Evolutionary conservation across 495 filamentous ascomycete genomes (phyloP).

Genomic region (Penicillium diatomitis): DNA sequence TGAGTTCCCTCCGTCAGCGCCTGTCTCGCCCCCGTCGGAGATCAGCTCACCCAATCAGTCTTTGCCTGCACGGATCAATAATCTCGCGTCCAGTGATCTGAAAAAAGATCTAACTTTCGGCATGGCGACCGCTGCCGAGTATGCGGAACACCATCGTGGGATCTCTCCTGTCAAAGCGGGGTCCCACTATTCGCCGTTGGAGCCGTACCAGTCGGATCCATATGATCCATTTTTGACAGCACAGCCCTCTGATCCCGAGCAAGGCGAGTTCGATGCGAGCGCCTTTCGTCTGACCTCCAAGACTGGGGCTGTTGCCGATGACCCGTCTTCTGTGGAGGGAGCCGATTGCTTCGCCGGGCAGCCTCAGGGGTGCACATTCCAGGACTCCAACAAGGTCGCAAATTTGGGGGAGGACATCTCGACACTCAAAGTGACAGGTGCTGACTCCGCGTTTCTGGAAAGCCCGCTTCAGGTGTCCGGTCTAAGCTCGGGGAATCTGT

Average conservation of each 20-base stretch:
- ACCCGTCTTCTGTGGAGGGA: constrained; percentile 11
- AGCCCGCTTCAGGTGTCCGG: no score
- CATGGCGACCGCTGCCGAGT: neutral
- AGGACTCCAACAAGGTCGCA: no score
- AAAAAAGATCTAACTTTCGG: neutral
- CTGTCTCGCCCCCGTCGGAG: constrained; percentile 14
- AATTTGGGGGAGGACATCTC: no score
- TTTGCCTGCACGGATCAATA: constrained; percentile 7
- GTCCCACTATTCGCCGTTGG: constrained; percentile 5
- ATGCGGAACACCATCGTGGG: no score
- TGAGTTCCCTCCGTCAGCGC: constrained; percentile 8
- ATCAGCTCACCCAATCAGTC: constrained; percentile 3
- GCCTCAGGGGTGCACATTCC: neutral
- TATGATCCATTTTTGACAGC: no score
- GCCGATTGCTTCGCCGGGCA: constrained; percentile 9
- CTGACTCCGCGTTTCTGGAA: no score
- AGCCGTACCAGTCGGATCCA: constrained; percentile 28
- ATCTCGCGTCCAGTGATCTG: neutral
- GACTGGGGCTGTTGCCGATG: constrained; percentile 12
- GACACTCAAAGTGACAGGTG: no score
- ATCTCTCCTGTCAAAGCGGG: constrained; percentile 12
- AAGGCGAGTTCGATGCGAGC: constrained; percentile 26
- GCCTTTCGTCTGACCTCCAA: constrained; percentile 28
- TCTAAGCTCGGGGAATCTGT: no score
- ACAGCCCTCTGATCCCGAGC: constrained; percentile 28